Percentiles rank a stretch among this genome's conserved stretches.
These are phyloP conservation scores for Populus trichocarpa DNA, from an alignment of 441 rosid species.

Conservation along the genomic window DNA sequence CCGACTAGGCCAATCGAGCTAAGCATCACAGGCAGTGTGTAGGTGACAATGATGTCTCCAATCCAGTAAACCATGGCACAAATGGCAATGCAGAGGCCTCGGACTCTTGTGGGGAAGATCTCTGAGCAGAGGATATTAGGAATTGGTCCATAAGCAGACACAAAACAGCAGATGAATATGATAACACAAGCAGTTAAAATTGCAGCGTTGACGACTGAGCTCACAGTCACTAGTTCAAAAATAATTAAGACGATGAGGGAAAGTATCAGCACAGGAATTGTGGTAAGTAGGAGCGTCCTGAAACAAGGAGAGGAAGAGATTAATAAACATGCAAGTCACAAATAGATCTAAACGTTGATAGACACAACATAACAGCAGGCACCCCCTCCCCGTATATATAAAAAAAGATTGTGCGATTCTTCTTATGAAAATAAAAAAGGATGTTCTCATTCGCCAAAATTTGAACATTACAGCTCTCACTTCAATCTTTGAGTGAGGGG, in stretches of 20 bases:
- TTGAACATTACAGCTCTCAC: no score
- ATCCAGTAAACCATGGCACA: constrained; percentile 89
- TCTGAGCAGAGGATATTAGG: constrained; percentile 95
- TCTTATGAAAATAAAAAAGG: no score
- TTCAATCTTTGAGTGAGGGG: no score
- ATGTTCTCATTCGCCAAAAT: no score
- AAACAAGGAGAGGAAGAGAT: constrained; percentile 16
- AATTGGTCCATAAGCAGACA: constrained; percentile 89
- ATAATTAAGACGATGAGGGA: constrained; percentile 64
- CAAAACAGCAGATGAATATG: constrained; percentile 89
- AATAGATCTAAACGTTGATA: not conserved
- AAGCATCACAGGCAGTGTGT: constrained; percentile 68
- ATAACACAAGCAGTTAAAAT: constrained; percentile 76
- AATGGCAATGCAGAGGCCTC: constrained; percentile 91
- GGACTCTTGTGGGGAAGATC: constrained; percentile 98
- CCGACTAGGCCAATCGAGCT: constrained; percentile 79
- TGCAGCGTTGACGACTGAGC: constrained; percentile 55
- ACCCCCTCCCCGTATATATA: no score
- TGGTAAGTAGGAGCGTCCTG: constrained; percentile 78
- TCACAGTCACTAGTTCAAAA: constrained; percentile 41
- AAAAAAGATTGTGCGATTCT: no score
- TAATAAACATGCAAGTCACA: not conserved
- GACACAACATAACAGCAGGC: not conserved
- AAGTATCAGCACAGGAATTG: constrained; percentile 70
- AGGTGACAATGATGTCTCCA: constrained; percentile 74